Evolutionary conservation across 2,329 filamentous ascomycete species (phyloP).

Genomic region (Aspergillus proliferans): DNA sequence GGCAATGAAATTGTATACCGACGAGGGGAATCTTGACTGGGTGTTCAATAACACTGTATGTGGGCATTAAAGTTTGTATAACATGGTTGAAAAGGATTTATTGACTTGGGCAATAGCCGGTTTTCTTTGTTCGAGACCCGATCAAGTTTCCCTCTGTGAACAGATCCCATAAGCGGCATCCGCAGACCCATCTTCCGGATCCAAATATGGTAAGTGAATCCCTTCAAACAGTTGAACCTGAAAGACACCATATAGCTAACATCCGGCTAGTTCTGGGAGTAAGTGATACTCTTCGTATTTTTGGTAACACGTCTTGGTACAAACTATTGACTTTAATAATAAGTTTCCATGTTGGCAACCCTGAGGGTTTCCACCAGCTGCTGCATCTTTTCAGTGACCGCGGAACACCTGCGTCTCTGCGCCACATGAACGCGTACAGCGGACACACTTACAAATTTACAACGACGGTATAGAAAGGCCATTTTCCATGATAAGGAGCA

Average conservation of each 20-base stretch:
- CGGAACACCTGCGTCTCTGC: conserved; percentile 55
- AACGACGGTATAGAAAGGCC: conserved; percentile 35
- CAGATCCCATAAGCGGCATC: conserved; percentile 62
- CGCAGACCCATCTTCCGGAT: conserved; percentile 18
- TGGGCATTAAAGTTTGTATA: too few species aligned
- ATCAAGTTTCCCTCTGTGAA: conserved; percentile 66
- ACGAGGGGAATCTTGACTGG: conserved; percentile 48
- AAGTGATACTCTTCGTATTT: conserved; percentile 2
- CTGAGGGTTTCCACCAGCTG: conserved; percentile 55
- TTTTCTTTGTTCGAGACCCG: conserved; percentile 64
- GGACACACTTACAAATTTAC: conserved; percentile 61
- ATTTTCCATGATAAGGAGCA: background rate
- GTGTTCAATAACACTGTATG: conserved; percentile 31
- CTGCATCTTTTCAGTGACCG: conserved; percentile 59
- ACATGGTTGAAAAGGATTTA: background rate
- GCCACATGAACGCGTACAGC: conserved; percentile 59
- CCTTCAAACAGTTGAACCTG: background rate
- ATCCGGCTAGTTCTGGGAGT: conserved; percentile 23
- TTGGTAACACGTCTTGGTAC: background rate
- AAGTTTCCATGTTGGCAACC: conserved; percentile 48
- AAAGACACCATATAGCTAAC: background rate
- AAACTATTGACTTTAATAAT: background rate
- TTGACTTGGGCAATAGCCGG: conserved; percentile 36
- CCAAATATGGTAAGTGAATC: conserved; percentile 17
- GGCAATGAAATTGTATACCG: too few species aligned